phyloP scores from a whole-genome alignment of 2,329 filamentous ascomycete genomes.

The Fusarium fracticaudum region DNA sequence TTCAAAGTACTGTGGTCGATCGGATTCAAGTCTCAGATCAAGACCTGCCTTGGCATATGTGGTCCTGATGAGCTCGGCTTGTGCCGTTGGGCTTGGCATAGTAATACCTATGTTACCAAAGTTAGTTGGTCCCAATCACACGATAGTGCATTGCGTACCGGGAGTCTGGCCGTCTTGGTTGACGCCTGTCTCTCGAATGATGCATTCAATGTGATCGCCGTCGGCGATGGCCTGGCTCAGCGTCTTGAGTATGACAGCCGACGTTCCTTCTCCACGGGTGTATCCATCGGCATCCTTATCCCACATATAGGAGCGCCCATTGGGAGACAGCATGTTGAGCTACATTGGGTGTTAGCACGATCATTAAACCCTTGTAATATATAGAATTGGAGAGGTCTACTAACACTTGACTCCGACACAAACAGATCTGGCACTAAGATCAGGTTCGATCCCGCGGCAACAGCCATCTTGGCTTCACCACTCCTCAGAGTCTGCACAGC shows the following conservation, averaged over 20 bases:
- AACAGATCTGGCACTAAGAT: not conserved
- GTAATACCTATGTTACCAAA: not conserved
- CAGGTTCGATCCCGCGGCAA: not conserved
- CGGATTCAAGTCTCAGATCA: not conserved
- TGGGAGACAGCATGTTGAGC: not conserved
- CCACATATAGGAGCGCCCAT: constrained; percentile 2
- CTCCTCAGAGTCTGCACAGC: not conserved
- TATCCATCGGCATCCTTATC: constrained; percentile 12
- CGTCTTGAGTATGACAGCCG: constrained; percentile 4
- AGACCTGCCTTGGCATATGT: not conserved
- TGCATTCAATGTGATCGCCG: not conserved
- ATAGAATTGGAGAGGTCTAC: not conserved
- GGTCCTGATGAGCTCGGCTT: not conserved
- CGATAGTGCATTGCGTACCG: not conserved
- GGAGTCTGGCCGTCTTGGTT: not conserved
- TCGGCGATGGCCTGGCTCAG: not conserved
- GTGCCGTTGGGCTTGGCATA: not conserved
- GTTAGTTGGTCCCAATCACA: not conserved
- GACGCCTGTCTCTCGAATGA: not conserved
- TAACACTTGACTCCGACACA: not conserved
- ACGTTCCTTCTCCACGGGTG: constrained; percentile 16
- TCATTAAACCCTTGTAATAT: rapidly evolving
- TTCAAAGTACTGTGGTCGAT: not conserved
- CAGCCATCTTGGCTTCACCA: constrained; percentile 1
- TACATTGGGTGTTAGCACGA: not conserved